These are phyloP conservation scores for Blastobotrys capitulatus DNA, from an alignment of 1,139 yeast genomes.

Conservation along the genomic window DNA sequence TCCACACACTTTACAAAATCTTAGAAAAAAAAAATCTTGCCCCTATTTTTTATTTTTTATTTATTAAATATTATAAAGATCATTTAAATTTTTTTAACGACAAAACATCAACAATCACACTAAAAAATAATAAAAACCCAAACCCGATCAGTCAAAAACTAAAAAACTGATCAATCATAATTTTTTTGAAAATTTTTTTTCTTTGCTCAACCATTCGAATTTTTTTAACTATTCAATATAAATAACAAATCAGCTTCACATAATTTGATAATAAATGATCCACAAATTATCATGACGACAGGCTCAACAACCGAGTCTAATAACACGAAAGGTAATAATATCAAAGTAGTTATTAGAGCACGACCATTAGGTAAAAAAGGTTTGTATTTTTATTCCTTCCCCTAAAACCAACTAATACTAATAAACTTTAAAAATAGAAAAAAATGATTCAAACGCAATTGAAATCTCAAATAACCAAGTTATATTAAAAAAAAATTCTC, in stretches of 20 bases:
- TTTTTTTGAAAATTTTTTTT: no score
- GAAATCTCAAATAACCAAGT: constrained; percentile 11
- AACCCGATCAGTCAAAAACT: no score
- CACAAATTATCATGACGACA: constrained; percentile 4
- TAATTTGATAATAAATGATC: background rate
- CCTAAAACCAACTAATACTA: background rate
- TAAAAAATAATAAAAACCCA: no score
- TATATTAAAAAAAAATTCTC: background rate
- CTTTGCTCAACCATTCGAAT: background rate
- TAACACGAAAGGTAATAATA: background rate
- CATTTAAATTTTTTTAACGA: no score
- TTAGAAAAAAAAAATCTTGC: no score
- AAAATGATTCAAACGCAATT: constrained; percentile 7
- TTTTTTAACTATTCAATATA: background rate
- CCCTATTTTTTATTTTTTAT: no score
- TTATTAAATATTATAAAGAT: no score
- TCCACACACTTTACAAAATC: no score
- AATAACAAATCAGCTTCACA: no score
- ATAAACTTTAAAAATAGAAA: constrained; percentile 1
- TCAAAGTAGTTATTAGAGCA: constrained; percentile 13
- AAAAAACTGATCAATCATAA: no score
- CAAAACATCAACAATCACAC: no score
- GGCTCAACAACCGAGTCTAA: constrained; percentile 6
- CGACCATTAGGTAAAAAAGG: constrained; percentile 13
- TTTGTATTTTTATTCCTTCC: no score